Conservation (phyloP, 441 rosid genomes). For the Gossypium aridum region DNA sequence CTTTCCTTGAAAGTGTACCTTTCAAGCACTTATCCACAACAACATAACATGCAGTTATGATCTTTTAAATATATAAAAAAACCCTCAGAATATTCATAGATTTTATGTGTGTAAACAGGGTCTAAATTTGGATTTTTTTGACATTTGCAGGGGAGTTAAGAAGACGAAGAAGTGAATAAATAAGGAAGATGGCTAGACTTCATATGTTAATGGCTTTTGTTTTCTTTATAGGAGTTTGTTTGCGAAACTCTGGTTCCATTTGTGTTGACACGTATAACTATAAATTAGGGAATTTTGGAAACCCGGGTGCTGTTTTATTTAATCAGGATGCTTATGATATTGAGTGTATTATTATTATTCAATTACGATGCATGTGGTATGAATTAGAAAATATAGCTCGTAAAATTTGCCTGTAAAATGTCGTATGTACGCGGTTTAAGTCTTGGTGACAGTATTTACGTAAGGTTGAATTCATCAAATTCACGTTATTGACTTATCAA, state of each 20-base stretch:
- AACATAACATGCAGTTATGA: neutral
- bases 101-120: neutral
- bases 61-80: neutral
- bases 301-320: neutral
- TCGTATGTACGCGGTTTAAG: too few relatives aligned
- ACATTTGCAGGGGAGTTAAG: slow-evolving; percentile 33
- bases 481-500: neutral
- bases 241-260: slow-evolving; percentile 4
- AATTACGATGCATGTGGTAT: neutral
- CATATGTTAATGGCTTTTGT: slow-evolving; percentile 9
- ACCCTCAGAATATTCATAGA: neutral
- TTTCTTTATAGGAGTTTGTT: slow-evolving; percentile 17
- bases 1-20: neutral
- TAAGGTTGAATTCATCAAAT: neutral
- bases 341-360: neutral
- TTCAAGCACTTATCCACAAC: neutral
- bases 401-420: neutral
- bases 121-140: neutral
- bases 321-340: neutral
- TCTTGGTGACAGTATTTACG: neutral
- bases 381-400: neutral
- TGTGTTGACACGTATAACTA: slow-evolving; percentile 4
- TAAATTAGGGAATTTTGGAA: slow-evolving; percentile 15
- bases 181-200: neutral
- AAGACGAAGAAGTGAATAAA: slow-evolving; percentile 39